Percentiles rank a stretch among this genome's conserved stretches.
These are phyloP conservation scores for Fusarium albidum DNA, from an alignment of 2,329 filamentous ascomycete genomes.

Conservation along the genomic window DNA sequence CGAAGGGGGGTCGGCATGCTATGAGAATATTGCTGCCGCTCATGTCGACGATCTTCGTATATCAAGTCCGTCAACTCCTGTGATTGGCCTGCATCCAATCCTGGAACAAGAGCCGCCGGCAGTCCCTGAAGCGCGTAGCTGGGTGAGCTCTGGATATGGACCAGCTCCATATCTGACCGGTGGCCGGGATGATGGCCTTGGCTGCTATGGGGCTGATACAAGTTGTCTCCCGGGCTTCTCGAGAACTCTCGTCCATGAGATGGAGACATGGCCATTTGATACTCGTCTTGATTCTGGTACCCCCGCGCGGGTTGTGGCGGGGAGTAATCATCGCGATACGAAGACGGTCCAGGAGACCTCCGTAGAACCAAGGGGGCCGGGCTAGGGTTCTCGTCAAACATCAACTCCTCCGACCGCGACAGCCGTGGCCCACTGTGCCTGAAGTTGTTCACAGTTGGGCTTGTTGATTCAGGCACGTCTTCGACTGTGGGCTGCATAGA, in stretches of 20 bases:
- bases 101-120: slow-evolving; percentile 67
- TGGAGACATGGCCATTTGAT: slow-evolving; percentile 43
- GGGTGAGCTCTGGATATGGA: slow-evolving; percentile 41
- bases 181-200: slow-evolving; percentile 44
- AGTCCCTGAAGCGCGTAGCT: slow-evolving; percentile 56
- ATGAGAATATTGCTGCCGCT: slow-evolving; percentile 54
- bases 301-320: slow-evolving; percentile 31
- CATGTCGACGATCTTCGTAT: slow-evolving; percentile 61
- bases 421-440: slow-evolving; percentile 36
- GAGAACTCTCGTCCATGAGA: slow-evolving; percentile 47
- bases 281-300: slow-evolving; percentile 35
- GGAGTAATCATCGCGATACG: slow-evolving; percentile 36
- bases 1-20: slow-evolving; percentile 52
- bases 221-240: slow-evolving; percentile 41
- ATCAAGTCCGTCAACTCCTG: slow-evolving; percentile 67
- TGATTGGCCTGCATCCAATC: slow-evolving; percentile 63
- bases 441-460: slow-evolving; percentile 37
- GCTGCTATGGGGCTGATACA: slow-evolving; percentile 42
- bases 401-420: slow-evolving; percentile 47
- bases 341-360: slow-evolving; percentile 39
- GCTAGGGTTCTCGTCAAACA: slow-evolving; percentile 50
- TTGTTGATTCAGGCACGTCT: slow-evolving; percentile 66
- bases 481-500: slow-evolving; percentile 71
- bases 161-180: slow-evolving; percentile 49
- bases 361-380: slow-evolving; percentile 57